Evolutionary conservation across 352 stramenopile genomes (phyloP).

Genomic region (Globisporangium irregulare): DNA sequence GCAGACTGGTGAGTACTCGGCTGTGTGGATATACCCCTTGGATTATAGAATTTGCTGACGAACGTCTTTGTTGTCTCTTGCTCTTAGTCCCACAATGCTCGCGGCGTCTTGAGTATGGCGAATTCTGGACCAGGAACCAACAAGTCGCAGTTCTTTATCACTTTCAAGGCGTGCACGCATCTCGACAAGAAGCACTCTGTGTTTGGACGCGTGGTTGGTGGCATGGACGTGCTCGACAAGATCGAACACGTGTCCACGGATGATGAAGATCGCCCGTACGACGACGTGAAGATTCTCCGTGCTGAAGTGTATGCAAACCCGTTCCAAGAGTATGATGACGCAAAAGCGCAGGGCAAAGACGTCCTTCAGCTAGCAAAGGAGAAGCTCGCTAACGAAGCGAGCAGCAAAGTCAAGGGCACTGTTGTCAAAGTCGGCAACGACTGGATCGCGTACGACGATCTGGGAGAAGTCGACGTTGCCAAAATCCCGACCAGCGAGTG

Average conservation of each 20-base stretch:
- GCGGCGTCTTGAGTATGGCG: constrained; percentile 95
- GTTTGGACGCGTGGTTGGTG: constrained; percentile 94
- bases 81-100: constrained; percentile 72
- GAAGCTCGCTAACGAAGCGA: constrained; percentile 43
- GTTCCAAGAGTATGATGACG: constrained; percentile 84
- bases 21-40: constrained; percentile 1
- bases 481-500: constrained; percentile 42
- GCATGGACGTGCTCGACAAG: constrained; percentile 77
- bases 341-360: constrained; percentile 50
- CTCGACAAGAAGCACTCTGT: constrained; percentile 98
- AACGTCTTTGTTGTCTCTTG: not conserved
- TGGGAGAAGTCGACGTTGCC: constrained; percentile 49
- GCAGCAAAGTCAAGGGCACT: constrained; percentile 52
- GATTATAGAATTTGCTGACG: not conserved
- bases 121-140: constrained; percentile 96
- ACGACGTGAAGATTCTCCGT: constrained; percentile 77
- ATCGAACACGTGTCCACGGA: constrained; percentile 80
- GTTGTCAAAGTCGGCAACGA: constrained; percentile 78
- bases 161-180: constrained; percentile 93
- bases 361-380: constrained; percentile 53
- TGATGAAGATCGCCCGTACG: constrained; percentile 77
- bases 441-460: constrained; percentile 78
- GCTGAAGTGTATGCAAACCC: constrained; percentile 88
- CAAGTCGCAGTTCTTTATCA: constrained; percentile 99
- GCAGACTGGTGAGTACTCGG: constrained; percentile 68